phyloP scores from a whole-genome alignment of 306 rosid genomes.

The Astragalus membranaceus region DNA sequence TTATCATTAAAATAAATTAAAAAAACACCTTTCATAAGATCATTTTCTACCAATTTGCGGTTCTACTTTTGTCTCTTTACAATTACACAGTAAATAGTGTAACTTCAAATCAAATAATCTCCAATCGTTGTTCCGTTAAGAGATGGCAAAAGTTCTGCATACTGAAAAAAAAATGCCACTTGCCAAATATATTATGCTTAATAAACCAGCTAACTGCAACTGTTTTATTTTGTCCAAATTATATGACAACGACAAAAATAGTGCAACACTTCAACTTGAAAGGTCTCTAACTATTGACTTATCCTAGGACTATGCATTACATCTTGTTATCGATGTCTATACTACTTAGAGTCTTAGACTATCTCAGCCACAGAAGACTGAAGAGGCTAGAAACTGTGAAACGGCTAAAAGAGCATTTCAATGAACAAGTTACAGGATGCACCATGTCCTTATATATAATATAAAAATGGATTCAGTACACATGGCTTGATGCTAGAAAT shows the following conservation, averaged over 20 bases:
- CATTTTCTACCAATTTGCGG: background rate
- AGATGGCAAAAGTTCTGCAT: background rate
- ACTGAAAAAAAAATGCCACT: background rate
- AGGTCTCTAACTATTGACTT: background rate
- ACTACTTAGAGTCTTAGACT: too few relatives aligned
- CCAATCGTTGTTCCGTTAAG: background rate
- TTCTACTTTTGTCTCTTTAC: background rate
- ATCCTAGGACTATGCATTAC: background rate
- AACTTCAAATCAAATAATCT: background rate
- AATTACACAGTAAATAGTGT: background rate
- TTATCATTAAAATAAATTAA: too few relatives aligned
- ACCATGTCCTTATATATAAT: background rate
- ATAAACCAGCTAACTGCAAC: background rate
- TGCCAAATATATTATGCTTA: background rate
- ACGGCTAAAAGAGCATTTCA: conserved; percentile 1
- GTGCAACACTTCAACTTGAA: background rate
- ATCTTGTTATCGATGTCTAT: background rate
- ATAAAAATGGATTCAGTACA: conserved; percentile 13
- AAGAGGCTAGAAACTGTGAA: background rate
- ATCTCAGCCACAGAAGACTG: background rate
- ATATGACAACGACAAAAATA: background rate
- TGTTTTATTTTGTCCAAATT: background rate
- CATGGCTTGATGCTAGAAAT: background rate
- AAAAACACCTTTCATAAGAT: background rate
- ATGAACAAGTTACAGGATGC: background rate